Base-by-base conservation (phyloP, 192 early-diverging fungal genomes). In the Funneliformis mosseae region DNA sequence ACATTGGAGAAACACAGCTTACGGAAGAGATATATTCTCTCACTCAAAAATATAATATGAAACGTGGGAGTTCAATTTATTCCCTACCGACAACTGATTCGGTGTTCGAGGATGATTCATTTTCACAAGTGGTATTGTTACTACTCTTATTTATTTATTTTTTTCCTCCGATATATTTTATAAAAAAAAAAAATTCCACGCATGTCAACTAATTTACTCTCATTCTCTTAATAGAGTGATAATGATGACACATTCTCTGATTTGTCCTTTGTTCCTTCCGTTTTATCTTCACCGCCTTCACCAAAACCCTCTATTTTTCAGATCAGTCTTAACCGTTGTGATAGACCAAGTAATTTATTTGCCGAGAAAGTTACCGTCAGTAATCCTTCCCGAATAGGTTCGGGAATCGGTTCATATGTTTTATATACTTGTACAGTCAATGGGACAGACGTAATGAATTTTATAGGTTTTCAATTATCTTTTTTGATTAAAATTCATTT, bases 321-420 rank as follows among this genome's bases (percentile, higher is more conserved):
- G 45, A 79, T 79, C 28, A 79, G 45, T 5, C 63, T 79, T 28
- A 6, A 25, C 55, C 42, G 77, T 14, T 27, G 42, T 50, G 62
- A 10, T 18, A 69, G 48, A 55, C 41, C 77, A 10, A 50, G 21
- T n/a, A 60, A 79, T 69, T 27, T 79, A 55, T 87, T 83, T 83
- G 85, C 82, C 21, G 68, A 81, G 0, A 82, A 84, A 55, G 87
- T 86, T 27, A 80, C 66, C 25, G 85, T 88, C 5, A 81, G 81
- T 55, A 82, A 86, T 73, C 87, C 87, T 16, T 59, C 84, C 2
- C 71, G 83, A 28, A 81, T 88, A 28, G 87, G 87, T 14, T 48
- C 81, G 1, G 85, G 86, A 21, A 86, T 86, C 76, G 83, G 85
- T 42, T 84, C 83, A 41, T 88, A 88, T 79, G 80, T 86, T 8